phyloP scores from a whole-genome alignment of 306 rosid genomes.

The Alnus glutinosa region DNA sequence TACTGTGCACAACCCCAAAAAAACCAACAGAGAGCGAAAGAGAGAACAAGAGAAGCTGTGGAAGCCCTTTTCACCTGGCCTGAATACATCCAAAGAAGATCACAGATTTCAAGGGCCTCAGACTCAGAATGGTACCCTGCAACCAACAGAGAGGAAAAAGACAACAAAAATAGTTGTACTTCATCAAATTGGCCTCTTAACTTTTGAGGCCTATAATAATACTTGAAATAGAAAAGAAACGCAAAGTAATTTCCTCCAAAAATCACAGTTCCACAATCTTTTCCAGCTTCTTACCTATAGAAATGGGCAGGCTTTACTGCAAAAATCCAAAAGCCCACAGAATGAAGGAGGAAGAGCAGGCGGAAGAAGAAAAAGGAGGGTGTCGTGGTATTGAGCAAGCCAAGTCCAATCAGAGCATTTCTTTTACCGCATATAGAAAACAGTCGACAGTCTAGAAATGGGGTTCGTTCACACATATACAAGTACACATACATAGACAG shows the following conservation, averaged over 20 bases:
- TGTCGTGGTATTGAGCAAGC: conserved; percentile 28
- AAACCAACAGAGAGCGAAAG: conserved; percentile 30
- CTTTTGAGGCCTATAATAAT: conserved; percentile 23
- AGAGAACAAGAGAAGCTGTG: conserved; percentile 38
- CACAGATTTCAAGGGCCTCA: conserved; percentile 53
- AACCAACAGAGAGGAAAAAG: conserved; percentile 35
- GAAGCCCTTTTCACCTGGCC: conserved; percentile 18
- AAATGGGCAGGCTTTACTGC: conserved; percentile 29
- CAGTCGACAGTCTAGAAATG: background rate
- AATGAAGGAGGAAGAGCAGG: conserved; percentile 30
- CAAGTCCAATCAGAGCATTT: conserved; percentile 37
- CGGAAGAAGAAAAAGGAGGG: background rate
- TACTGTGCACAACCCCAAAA: conserved; percentile 29
- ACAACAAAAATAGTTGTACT: conserved; percentile 30
- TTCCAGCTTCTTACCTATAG: conserved; percentile 11
- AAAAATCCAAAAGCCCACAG: conserved; percentile 37
- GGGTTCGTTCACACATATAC: conserved; percentile 9
- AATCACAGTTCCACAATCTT: conserved; percentile 44
- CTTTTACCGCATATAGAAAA: conserved; percentile 17
- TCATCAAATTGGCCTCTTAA: background rate
- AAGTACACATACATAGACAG: conserved; percentile 4
- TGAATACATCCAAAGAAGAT: conserved; percentile 52
- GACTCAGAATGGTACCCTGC: conserved; percentile 43
- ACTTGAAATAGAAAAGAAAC: conserved; percentile 34
- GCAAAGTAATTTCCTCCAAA: conserved; percentile 36